Percentiles rank a stretch among this genome's conserved stretches.
Conservation (phyloP, 164 flowering plant genomes). For the Litsea cubeba region DNA sequence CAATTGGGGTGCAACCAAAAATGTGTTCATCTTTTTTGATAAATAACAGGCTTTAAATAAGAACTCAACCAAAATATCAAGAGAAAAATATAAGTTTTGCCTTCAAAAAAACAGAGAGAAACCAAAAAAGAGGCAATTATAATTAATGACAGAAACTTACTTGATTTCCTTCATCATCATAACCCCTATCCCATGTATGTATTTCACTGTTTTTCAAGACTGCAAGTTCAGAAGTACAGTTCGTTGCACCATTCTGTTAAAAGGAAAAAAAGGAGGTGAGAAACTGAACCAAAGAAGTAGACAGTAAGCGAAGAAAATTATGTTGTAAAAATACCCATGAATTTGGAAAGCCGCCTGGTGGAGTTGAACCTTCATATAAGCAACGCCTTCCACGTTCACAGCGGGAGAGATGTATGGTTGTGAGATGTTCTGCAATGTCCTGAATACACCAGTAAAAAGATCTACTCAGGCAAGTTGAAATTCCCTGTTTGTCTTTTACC, state of each 20-base stretch:
- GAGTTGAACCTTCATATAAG: constrained; percentile 94
- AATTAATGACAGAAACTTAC: constrained; percentile 33
- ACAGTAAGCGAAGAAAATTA: neutral
- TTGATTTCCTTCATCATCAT: constrained; percentile 83
- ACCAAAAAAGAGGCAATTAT: neutral
- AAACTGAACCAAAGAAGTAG: neutral
- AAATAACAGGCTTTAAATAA: no score
- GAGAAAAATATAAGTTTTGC: no score
- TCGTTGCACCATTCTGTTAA: constrained; percentile 75
- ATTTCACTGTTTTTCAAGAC: constrained; percentile 72
- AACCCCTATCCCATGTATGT: constrained; percentile 90
- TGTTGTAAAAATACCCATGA: constrained; percentile 61
- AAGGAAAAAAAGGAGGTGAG: neutral
- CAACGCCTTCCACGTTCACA: constrained; percentile 95
- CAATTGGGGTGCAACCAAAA: neutral
- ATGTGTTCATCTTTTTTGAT: neutral
- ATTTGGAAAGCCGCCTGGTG: constrained; percentile 89
- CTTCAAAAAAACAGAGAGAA: no score
- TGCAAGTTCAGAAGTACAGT: constrained; percentile 83
- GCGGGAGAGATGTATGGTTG: constrained; percentile 73
- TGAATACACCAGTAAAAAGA: constrained; percentile 20
- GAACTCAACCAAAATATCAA: neutral
- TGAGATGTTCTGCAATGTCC: constrained; percentile 93
- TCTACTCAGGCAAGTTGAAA: no score
- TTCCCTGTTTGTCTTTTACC: no score